Base-by-base conservation (phyloP, 305 asterid genomes). In the Fraxinus platypoda region DNA sequence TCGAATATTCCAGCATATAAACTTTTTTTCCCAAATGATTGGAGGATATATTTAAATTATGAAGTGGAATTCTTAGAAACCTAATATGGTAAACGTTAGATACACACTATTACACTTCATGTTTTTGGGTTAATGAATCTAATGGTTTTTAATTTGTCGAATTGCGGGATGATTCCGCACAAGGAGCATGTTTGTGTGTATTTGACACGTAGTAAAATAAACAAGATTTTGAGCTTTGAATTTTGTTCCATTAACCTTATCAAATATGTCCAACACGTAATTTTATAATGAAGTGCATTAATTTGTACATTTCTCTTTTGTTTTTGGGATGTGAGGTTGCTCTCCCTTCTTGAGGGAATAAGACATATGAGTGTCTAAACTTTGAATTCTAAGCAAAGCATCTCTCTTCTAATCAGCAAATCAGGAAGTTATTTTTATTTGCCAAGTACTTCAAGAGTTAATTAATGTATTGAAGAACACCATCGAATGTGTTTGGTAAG, bases 1-100 rank as follows among this genome's bases (percentile, higher is more conserved):
- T 34, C 75, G 87, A 87, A 84, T 84, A 87, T 87, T 87, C 89
- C 87, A 52, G 78, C 89, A 77, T n/a, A 46, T 64, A 49, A 59
- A 54, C 68, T 0, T 34, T 41, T 25, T 33, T 31, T 33, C 37
- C 68, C 26, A 57, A 57, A 15, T 57, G 68, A 57, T 57, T 57
- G 26, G 21, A 19, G 28, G 12, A 57, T 19, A 4, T 19, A 57
- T 15, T 57, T 57, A 6, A 57, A 57, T 57, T 19, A 57, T 57
- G 21, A 6, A 43, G 54, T 43, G n/a, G 54, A 43, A 43, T 12
- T 43, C 54, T 43, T 12, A 43, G 15, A 43, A 43, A 12, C 12
- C 54, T 43, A 43, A 12, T 12, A 43, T 12, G 5, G 4, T 43
- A 43, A 43, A 2, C n/a, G 54, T 43, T 43, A 43, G 54, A 13